phyloP scores from a whole-genome alignment of 495 filamentous ascomycete genomes.

The Elasticomyces elasticus region DNA sequence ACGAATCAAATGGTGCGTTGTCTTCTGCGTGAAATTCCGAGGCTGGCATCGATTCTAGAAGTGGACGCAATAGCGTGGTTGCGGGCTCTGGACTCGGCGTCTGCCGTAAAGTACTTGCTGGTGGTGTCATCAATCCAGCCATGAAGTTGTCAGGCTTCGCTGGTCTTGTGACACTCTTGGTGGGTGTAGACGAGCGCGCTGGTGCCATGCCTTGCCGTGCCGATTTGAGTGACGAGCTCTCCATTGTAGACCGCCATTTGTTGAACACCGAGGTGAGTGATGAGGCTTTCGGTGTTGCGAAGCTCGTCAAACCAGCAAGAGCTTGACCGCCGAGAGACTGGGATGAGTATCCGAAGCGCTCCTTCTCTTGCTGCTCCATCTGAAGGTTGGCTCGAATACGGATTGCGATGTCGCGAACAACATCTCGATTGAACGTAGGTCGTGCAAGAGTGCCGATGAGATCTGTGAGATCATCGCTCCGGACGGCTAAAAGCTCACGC shows the following conservation, averaged over 20 bases:
- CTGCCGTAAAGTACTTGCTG: constrained; percentile 55
- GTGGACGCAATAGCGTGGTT: constrained; percentile 17
- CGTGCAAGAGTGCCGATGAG: constrained; percentile 71
- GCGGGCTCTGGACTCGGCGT: constrained; percentile 33
- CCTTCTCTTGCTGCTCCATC: constrained; percentile 93
- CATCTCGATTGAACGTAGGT: constrained; percentile 61
- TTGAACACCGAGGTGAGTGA: constrained; percentile 62
- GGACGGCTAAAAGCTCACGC: constrained; percentile 81
- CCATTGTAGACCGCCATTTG: constrained; percentile 61
- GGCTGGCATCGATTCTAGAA: constrained; percentile 1
- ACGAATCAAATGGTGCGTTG: not conserved
- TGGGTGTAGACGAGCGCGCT: constrained; percentile 4
- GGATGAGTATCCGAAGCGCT: constrained; percentile 41
- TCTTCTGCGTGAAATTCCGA: not conserved
- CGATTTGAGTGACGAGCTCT: constrained; percentile 16
- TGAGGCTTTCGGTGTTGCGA: constrained; percentile 68
- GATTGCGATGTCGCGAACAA: constrained; percentile 80
- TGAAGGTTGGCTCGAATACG: constrained; percentile 86
- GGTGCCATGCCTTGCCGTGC: not conserved
- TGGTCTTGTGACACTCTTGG: constrained; percentile 14
- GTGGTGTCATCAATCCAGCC: constrained; percentile 75
- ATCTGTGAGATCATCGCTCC: constrained; percentile 83
- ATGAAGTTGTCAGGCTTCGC: constrained; percentile 41
- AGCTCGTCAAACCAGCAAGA: constrained; percentile 47
- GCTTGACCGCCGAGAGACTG: constrained; percentile 14